Base-by-base conservation (phyloP, 768 basidiomycete genomes). In the Podaxis sp. region DNA sequence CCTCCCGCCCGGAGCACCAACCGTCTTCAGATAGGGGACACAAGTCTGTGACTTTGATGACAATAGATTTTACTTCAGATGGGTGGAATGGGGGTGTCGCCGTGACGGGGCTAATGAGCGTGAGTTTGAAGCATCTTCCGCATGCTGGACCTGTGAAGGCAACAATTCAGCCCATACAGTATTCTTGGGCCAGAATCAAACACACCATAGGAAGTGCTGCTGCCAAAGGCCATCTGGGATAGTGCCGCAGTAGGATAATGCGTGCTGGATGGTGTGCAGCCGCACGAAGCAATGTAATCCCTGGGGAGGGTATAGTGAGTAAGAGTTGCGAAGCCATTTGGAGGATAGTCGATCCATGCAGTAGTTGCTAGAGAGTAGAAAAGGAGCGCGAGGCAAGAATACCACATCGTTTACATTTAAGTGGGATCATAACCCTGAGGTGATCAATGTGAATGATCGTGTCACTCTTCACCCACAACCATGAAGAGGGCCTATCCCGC, bases 231-330 rank as follows among this genome's bases (percentile, higher is more conserved):
- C 79, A 88, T 85, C 67, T 91, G 87, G 60, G 79, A 90, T 61
- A 93, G 72, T 7, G 91, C 91, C 9, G 87, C 91, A 1, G 91
- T 93, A 5, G 91, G 91, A 65, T 87, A 91, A 65, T 84, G 74
- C 37, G 85, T 86, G 62, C 85, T 87, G 50, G 77, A 75, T 7
- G 81, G 79, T 1, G 84, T 85, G 70, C 92, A 94, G 59, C 91
- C 92, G 67, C 91, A 93, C 1, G 88, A 77, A 25, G 90, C 89
- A 62, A 92, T 76, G 61, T 79, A 86, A 62, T 80, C 79, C 18
- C 67, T 71, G 48, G 80, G 79, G 5, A 82, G 62, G 75, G 82
- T 73, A 69, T 93, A 91, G 69, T 91, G 87, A n/a, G 90, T 91
- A 76, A 93, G 77, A 11, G 90, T 90, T 14, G 90, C 92, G 42